These are phyloP conservation scores for Mallotus japonicus DNA, from an alignment of 441 rosid genomes.

Conservation along the genomic window DNA sequence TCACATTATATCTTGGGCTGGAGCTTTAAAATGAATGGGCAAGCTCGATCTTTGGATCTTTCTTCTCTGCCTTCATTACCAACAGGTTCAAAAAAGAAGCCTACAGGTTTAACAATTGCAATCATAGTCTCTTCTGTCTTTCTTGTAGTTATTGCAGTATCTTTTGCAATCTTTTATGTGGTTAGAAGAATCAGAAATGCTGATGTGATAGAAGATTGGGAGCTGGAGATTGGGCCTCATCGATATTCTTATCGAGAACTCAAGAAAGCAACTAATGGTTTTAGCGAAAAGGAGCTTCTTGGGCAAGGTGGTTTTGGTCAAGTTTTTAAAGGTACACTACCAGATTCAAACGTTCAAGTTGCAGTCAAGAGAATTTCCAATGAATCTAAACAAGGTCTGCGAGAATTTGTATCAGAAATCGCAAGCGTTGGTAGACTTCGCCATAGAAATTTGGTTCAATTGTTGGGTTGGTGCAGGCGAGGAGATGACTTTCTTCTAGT, in stretches of 20 bases:
- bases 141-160: conserved; percentile 15
- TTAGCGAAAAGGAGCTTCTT: conserved; percentile 54
- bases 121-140: conserved; percentile 32
- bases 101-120: conserved; percentile 27
- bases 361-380: conserved; percentile 77
- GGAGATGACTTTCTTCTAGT: conserved; percentile 66
- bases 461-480: conserved; percentile 73
- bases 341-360: conserved; percentile 41
- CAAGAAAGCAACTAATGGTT: conserved; percentile 64
- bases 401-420: conserved; percentile 73
- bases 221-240: conserved; percentile 67
- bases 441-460: conserved; percentile 68
- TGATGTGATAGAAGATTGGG: conserved; percentile 72
- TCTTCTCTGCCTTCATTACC: conserved; percentile 65
- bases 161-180: conserved; percentile 18
- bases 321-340: conserved; percentile 68
- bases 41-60: conserved; percentile 47
- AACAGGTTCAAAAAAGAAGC: conserved; percentile 19
- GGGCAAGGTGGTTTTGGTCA: conserved; percentile 78
- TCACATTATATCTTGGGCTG: conserved; percentile 71
- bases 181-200: conserved; percentile 43
- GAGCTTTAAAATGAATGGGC: conserved; percentile 55
- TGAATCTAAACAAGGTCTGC: conserved; percentile 76
- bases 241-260: conserved; percentile 60
- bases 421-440: conserved; percentile 76